These are phyloP conservation scores for Amyloporia xantha DNA, from an alignment of 768 basidiomycete species.

Conservation along the genomic window DNA sequence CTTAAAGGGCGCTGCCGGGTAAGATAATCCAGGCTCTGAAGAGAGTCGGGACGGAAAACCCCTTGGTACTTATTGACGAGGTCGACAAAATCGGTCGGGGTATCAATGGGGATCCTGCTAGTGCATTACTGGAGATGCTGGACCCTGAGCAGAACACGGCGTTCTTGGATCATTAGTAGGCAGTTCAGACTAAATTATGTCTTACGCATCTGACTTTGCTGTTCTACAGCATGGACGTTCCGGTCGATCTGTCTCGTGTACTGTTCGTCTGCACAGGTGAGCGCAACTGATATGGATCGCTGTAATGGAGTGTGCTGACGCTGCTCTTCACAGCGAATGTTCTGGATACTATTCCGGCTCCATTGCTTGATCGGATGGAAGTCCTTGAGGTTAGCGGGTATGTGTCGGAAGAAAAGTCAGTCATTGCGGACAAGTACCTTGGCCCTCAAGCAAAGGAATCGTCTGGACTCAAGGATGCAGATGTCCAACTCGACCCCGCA, in stretches of 20 bases:
- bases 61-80: constrained; percentile 90
- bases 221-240: constrained; percentile 78
- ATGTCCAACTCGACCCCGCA: constrained; percentile 69
- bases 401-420: constrained; percentile 87
- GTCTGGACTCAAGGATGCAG: constrained; percentile 77
- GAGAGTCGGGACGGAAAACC: constrained; percentile 90
- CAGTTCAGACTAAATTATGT: constrained; percentile 10
- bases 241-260: constrained; percentile 91
- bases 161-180: constrained; percentile 93
- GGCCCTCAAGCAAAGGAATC: constrained; percentile 91
- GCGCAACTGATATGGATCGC: no score
- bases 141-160: constrained; percentile 93
- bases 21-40: constrained; percentile 95
- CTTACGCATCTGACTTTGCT: background rate
- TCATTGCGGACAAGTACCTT: constrained; percentile 83
- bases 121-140: constrained; percentile 87
- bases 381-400: constrained; percentile 93
- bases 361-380: constrained; percentile 93
- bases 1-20: constrained; percentile 72
- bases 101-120: constrained; percentile 87
- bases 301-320: background rate
- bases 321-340: constrained; percentile 56
- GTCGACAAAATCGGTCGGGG: constrained; percentile 94
- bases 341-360: constrained; percentile 90
- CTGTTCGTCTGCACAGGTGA: constrained; percentile 91